Evolutionary conservation across 352 stramenopile genomes (phyloP), one percentile per base, ranked within the genome.

Genomic region (Blastocystis hominis): DNA sequence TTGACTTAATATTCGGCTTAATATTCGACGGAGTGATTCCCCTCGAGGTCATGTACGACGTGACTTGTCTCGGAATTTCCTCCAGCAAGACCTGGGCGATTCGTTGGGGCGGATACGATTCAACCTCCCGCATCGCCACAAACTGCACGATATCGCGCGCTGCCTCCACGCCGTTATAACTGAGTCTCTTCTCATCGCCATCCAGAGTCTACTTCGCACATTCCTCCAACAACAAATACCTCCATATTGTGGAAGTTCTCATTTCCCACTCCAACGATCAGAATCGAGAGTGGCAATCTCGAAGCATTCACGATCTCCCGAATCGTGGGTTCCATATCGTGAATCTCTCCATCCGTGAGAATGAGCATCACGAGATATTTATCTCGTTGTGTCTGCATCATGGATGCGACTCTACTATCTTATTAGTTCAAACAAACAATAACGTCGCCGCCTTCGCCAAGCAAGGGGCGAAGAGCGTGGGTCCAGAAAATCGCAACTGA

Each of bases 361-460:
- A 96, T 94, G 34, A 96, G 89, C 42, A 95, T 88, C 24, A 96
- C 92, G 80, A 93, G 92, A 88, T 95, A 96, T 88, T 94, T 94
- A 78, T 93, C 91, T 10, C 64, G 59, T 17, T 84, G 30, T 20
- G 24, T n/a, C 1, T 64, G 38, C 1, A 80, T 62, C 3, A n/a
- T 24, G 17, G 6, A 47, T 3, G 70, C 70, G 56, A 80, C 64
- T 30, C 70, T 80, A 64, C 20, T 0, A 64, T 9, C 24, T 6
- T 42, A 6, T 3, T 34, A 10, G 3, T 0, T 64, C 1, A 3
- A 75, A 88, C 17, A 24, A 30, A 30, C 38, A 88, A 34, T 81
- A 44, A 78, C 75, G 54, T 66, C 64, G 76, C 88, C 10, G 76
- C 76, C 17, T 76, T 70, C 15, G 36, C 38, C 40, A 92, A 47